Base-by-base conservation (phyloP, 768 basidiomycete genomes). In the Collybia mongolica region DNA sequence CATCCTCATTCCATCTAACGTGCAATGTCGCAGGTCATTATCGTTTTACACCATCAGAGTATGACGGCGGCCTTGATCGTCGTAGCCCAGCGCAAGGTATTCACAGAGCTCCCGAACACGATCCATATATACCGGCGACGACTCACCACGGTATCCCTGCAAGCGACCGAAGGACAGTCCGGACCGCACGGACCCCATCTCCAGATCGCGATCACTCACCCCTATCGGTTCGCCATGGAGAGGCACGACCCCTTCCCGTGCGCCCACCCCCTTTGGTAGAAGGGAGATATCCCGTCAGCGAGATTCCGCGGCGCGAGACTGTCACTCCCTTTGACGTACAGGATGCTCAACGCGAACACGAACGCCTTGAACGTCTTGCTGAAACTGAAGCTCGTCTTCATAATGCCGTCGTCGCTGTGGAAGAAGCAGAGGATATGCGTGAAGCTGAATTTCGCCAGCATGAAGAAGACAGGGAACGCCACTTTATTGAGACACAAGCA, bases 381-480 rank as follows among this genome's bases (percentile, higher is more conserved):
- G 83, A 81, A 0, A 72, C 80, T 17, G 55, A 55, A 44, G 65
- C 70, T 17, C 73, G 74, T 18, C 60, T 90, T 11, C 70, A 73
- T 3, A 69, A 78, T 24, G 70, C 79, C 5, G 70, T 74, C 7
- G 69, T 72, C 6, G 73, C 74, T 2, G 78, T 82, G 0, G 75
- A 78, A 29, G 79, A 81, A 44, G 80, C 79, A 0, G 90, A 92
- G 58, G 75, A 80, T 20, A 71, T 71, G 40, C 79, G 89, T 8
- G 88, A 91, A 49, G 64, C 63, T 6, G 80, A 83, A 24, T 90
- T 88, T 67, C 75, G 79, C 15, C 68, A 69, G 1, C 77, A 80
- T 51, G 90, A 92, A 64, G 81, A 84, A 9, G 82, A 80, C 44
- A 72, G 88, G 6, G 74, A 87, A 17, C 77, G 69, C 6, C 63